Evolutionary conservation across 2,329 filamentous ascomycete species (phyloP).

Genomic region (Pleomassaria siparia): DNA sequence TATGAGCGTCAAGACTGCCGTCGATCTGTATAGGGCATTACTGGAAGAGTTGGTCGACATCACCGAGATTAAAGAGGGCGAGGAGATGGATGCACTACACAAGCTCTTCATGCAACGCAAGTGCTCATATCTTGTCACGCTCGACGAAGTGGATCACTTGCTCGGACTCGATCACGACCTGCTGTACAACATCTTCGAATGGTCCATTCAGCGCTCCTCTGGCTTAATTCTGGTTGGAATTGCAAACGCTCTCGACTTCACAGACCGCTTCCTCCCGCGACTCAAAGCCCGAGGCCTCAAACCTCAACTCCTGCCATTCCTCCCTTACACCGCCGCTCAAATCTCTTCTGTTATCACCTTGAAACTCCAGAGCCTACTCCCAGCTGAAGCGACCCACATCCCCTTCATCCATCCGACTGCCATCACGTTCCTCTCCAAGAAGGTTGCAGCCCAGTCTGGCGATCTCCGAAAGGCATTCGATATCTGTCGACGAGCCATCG

Average conservation of each 20-base stretch:
- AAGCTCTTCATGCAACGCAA: slow-evolving; percentile 66
- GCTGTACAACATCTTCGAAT: slow-evolving; percentile 93
- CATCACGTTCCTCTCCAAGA: slow-evolving; percentile 90
- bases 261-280: slow-evolving; percentile 89
- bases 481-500: slow-evolving; percentile 85
- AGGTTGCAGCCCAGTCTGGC: slow-evolving; percentile 90
- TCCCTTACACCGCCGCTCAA: slow-evolving; percentile 86
- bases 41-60: slow-evolving; percentile 67
- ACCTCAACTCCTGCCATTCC: slow-evolving; percentile 84
- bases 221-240: slow-evolving; percentile 85
- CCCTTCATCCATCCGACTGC: slow-evolving; percentile 94
- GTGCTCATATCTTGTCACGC: slow-evolving; percentile 73
- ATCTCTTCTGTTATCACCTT: slow-evolving; percentile 85
- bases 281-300: slow-evolving; percentile 91
- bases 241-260: slow-evolving; percentile 93
- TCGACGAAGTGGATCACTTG: slow-evolving; percentile 95
- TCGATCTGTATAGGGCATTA: slow-evolving; percentile 80
- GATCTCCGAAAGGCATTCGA: slow-evolving; percentile 95
- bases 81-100: slow-evolving; percentile 69
- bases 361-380: slow-evolving; percentile 75
- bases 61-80: slow-evolving; percentile 62
- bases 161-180: slow-evolving; percentile 85
- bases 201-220: slow-evolving; percentile 82
- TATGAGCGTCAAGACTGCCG: slow-evolving; percentile 90
- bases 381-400: slow-evolving; percentile 61